phyloP scores from a whole-genome alignment of 495 filamentous ascomycete species.

The Aspergillus asperescens region DNA sequence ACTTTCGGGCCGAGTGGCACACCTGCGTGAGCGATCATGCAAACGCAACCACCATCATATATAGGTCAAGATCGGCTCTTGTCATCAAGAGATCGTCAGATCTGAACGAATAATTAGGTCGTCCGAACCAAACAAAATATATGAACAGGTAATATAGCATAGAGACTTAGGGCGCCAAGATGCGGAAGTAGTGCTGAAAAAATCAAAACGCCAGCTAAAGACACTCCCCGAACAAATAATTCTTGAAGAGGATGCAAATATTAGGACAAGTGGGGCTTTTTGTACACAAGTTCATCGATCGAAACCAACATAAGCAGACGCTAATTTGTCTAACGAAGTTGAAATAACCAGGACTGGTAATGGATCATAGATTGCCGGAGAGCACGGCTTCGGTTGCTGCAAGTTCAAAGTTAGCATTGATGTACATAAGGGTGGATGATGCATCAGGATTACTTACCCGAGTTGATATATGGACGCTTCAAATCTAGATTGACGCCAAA shows the following conservation, averaged over 20 bases:
- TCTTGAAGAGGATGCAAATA: not conserved
- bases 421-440: slow-evolving; percentile 5
- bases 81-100: not conserved
- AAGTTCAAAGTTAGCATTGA: slow-evolving; percentile 19
- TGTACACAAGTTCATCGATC: slow-evolving; percentile 3
- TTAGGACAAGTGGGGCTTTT: not conserved
- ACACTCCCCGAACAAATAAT: not conserved
- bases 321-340: not conserved
- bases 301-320: not conserved
- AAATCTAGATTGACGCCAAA: slow-evolving; percentile 78
- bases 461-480: slow-evolving; percentile 86
- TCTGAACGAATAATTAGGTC: not conserved
- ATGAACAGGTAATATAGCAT: not conserved
- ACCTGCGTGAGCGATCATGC: no score
- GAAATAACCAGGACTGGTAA: not conserved
- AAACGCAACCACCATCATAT: no score
- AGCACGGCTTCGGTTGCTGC: slow-evolving; percentile 70
- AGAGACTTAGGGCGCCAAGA: not conserved
- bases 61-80: no score
- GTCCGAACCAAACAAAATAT: not conserved
- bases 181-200: not conserved
- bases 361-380: slow-evolving; percentile 41
- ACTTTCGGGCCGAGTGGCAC: no score
- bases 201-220: not conserved
- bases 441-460: slow-evolving; percentile 53